phyloP scores from a whole-genome alignment of 1,284 basidiomycete species.

The Phellopilus nigrolimitatus region DNA sequence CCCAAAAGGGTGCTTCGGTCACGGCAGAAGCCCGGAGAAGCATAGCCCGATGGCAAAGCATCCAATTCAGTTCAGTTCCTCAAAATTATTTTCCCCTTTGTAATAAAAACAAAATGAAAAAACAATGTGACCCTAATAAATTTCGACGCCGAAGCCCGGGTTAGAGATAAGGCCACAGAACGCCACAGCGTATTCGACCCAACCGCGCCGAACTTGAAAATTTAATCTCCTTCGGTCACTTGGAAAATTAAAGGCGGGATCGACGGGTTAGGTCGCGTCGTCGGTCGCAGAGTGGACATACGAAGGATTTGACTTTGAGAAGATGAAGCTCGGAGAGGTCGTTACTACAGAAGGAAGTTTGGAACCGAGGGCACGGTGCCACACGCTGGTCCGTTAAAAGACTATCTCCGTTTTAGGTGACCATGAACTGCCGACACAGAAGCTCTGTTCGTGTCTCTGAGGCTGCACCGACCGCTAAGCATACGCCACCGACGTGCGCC shows the following conservation, averaged over 20 bases:
- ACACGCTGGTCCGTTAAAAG: constrained; percentile 2
- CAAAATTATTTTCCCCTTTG: not conserved
- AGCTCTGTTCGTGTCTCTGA: not conserved
- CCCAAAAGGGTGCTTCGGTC: not conserved
- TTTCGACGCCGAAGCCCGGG: no score
- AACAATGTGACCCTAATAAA: no score
- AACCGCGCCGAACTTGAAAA: not conserved
- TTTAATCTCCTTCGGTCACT: not conserved
- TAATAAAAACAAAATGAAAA: not conserved
- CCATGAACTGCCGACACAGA: not conserved
- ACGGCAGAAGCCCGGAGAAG: not conserved
- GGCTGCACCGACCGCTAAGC: not conserved
- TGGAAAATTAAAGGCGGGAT: not conserved
- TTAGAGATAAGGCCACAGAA: no score
- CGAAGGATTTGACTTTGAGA: constrained; percentile 11
- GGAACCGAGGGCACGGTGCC: constrained; percentile 15
- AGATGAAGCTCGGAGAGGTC: not conserved
- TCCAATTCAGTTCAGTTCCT: not conserved
- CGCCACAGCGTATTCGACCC: not conserved
- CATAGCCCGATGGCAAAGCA: not conserved
- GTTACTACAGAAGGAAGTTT: constrained; percentile 16
- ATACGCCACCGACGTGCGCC: not conserved
- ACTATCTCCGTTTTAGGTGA: constrained; percentile 6
- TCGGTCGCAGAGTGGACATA: not conserved
- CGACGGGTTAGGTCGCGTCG: constrained; percentile 10